Evolutionary conservation across 2,329 filamentous ascomycete species (phyloP).

Genomic region (Colletotrichum incanum): DNA sequence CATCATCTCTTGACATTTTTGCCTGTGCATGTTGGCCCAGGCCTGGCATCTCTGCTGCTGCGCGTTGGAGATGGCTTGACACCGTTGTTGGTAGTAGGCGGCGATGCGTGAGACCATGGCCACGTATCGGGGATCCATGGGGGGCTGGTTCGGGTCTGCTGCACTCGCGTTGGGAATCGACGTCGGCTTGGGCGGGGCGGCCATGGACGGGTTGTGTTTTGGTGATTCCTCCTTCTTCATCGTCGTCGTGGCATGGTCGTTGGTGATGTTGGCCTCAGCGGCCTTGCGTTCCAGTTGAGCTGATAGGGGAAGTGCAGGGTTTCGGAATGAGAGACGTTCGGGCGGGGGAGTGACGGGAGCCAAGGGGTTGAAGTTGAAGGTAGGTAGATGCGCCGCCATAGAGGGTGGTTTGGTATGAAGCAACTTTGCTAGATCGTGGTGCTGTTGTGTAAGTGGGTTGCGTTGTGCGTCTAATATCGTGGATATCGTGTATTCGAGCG

Average conservation of each 20-base stretch:
- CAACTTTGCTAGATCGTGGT: constrained; percentile 14
- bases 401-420: constrained; percentile 26
- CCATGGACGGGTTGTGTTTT: constrained; percentile 15
- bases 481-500: constrained; percentile 18
- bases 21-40: constrained; percentile 63
- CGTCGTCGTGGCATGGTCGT: constrained; percentile 34
- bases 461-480: constrained; percentile 21
- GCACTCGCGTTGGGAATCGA: constrained; percentile 17
- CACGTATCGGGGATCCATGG: constrained; percentile 59
- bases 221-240: constrained; percentile 38
- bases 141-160: constrained; percentile 31
- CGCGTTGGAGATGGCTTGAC: constrained; percentile 62
- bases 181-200: constrained; percentile 21
- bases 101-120: constrained; percentile 65
- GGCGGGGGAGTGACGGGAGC: constrained; percentile 58
- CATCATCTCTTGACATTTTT: constrained; percentile 65
- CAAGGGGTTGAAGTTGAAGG: constrained; percentile 51
- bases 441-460: neutral
- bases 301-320: constrained; percentile 36
- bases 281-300: constrained; percentile 44
- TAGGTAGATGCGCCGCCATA: constrained; percentile 41
- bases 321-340: constrained; percentile 54
- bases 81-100: constrained; percentile 65
- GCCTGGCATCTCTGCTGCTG: constrained; percentile 65
- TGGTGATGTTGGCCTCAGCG: constrained; percentile 30